These are phyloP conservation scores for Rhizophora apiculata DNA, from an alignment of 345 rosid genomes.

Conservation along the genomic window DNA sequence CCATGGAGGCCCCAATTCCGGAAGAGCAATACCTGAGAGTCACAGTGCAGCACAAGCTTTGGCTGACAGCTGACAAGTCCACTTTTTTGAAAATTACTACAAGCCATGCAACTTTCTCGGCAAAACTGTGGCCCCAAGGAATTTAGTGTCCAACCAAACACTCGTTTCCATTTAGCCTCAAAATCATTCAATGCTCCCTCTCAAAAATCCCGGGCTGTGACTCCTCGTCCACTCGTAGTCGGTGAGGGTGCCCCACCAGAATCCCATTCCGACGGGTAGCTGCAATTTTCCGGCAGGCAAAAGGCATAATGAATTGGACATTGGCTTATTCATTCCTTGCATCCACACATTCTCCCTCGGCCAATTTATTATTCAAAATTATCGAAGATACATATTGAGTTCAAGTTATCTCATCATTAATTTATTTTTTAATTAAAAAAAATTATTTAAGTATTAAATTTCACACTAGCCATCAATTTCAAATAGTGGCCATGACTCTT, in stretches of 20 bases:
- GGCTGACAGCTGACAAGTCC: neutral
- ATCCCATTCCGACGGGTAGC: neutral
- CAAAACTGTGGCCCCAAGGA: neutral
- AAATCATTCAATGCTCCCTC: neutral
- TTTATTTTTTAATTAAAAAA: too few species aligned
- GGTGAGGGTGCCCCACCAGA: neutral
- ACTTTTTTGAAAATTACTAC: neutral
- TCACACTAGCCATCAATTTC: too few species aligned
- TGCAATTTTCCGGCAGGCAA: neutral
- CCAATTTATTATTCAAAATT: neutral
- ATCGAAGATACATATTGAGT: neutral
- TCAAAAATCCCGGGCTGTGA: constrained; percentile 2
- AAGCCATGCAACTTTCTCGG: neutral
- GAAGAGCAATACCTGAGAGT: neutral
- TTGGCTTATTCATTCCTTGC: neutral
- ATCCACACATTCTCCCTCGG: neutral
- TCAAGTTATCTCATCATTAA: too few species aligned
- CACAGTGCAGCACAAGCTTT: neutral
- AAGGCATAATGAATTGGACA: neutral
- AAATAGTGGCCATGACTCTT: too few species aligned
- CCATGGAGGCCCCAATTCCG: too few species aligned
- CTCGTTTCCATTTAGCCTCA: neutral
- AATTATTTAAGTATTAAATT: too few species aligned
- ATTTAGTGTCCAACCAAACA: constrained; percentile 11
- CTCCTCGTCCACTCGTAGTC: neutral